Evolutionary conservation across 1,284 basidiomycete genomes (phyloP).

Genomic region (Ustilago xerochloae): DNA sequence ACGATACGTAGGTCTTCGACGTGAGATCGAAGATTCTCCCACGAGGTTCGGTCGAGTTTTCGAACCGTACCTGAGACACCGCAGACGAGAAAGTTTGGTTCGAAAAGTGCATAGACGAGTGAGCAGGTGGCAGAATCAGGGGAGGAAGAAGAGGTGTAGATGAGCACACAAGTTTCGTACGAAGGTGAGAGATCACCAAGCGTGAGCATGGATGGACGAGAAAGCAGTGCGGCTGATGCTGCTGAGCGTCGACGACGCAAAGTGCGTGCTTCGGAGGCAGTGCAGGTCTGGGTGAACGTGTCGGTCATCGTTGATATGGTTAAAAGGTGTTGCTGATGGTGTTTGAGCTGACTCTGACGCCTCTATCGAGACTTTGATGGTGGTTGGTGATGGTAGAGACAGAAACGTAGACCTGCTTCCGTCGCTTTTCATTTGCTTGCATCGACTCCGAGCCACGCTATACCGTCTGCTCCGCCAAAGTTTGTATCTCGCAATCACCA

Average conservation of each 20-base stretch:
- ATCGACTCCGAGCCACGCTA: not conserved
- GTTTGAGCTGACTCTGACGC: too few relatives aligned
- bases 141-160: slow-evolving; percentile 19
- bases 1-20: slow-evolving; percentile 52
- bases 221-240: slow-evolving; percentile 43
- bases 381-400: not conserved
- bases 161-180: slow-evolving; percentile 47
- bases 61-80: slow-evolving; percentile 15
- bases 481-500: not conserved
- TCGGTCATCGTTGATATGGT: not conserved
- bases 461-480: not conserved
- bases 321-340: not conserved
- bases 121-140: not conserved
- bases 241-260: slow-evolving; percentile 43
- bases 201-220: slow-evolving; percentile 40
- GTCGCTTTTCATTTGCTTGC: not conserved
- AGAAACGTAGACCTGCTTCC: not conserved
- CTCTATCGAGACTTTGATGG: too few relatives aligned
- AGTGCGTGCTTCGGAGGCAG: slow-evolving; percentile 3
- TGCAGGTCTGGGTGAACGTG: not conserved
- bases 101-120: slow-evolving; percentile 44
- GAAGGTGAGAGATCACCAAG: slow-evolving; percentile 29
- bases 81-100: slow-evolving; percentile 51
- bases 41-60: slow-evolving; percentile 36
- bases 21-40: slow-evolving; percentile 42